Percentiles rank a stretch among this genome's conserved stretches.
These are phyloP conservation scores for Melanomma pulvis-pyrius DNA, from an alignment of 495 filamentous ascomycete genomes.

Conservation along the genomic window DNA sequence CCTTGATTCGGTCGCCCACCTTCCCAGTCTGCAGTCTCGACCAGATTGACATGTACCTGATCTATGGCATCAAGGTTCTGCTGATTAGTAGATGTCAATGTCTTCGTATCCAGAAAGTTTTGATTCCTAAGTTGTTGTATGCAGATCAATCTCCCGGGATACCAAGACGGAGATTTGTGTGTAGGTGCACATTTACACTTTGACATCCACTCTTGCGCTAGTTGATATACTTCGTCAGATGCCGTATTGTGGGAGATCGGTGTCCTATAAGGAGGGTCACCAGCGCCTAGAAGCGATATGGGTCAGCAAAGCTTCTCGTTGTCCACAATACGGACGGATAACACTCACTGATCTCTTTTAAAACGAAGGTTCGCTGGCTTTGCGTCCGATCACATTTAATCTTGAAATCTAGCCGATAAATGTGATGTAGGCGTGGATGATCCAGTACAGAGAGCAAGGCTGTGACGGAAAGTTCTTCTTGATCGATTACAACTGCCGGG, in stretches of 20 bases:
- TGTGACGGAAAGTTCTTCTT: neutral
- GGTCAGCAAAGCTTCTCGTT: neutral
- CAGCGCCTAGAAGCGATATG: neutral
- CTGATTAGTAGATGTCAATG: neutral
- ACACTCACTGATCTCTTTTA: neutral
- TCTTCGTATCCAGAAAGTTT: neutral
- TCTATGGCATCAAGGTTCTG: neutral
- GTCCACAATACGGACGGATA: neutral
- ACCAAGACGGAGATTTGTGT: neutral
- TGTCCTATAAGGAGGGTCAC: neutral
- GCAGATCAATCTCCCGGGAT: constrained; percentile 5
- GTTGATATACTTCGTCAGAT: constrained; percentile 9
- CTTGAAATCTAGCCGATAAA: constrained; percentile 10
- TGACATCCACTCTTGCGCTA: constrained; percentile 7
- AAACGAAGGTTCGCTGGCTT: neutral
- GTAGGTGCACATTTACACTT: constrained; percentile 4
- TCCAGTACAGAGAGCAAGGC: neutral
- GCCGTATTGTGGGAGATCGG: neutral
- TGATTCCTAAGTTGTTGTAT: neutral
- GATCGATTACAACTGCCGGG: neutral
- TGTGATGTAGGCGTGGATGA: neutral
- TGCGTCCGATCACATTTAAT: neutral
- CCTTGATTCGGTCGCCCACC: neutral
- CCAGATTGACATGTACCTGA: neutral
- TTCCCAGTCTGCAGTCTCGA: neutral